Evolutionary conservation across 805 yeast species (phyloP).

Genomic region (Starmerella scarabaei): DNA sequence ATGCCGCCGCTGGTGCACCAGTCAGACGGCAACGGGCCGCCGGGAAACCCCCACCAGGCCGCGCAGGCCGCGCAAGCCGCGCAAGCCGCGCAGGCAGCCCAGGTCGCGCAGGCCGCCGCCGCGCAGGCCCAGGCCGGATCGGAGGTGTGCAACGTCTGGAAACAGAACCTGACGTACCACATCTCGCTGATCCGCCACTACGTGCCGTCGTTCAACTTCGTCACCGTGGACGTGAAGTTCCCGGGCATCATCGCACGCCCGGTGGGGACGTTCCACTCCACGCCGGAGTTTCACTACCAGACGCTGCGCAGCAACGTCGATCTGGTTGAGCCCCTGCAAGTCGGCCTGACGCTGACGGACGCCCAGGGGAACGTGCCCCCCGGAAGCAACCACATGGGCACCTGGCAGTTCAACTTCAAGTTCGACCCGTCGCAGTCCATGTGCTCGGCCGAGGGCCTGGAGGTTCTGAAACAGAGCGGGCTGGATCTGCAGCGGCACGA

Average conservation of each 20-base stretch:
- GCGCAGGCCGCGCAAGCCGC: neutral
- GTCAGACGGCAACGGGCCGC: conserved; percentile 1
- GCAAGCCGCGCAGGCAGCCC: neutral
- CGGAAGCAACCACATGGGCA: conserved; percentile 39
- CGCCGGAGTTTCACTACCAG: conserved; percentile 89
- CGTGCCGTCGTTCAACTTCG: conserved; percentile 28
- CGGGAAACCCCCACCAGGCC: no score
- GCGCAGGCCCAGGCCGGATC: conserved; percentile 1
- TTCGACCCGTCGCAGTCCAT: conserved; percentile 65
- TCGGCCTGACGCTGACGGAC: conserved; percentile 67
- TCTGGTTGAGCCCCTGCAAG: conserved; percentile 69
- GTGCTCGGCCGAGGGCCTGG: conserved; percentile 77
- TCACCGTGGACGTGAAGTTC: conserved; percentile 70
- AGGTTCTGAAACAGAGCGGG: conserved; percentile 67
- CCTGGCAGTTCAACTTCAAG: conserved; percentile 94
- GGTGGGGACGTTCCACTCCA: conserved; percentile 79
- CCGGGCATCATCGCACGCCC: conserved; percentile 96
- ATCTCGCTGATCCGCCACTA: conserved; percentile 30
- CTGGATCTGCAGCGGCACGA: conserved; percentile 66
- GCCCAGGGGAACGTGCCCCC: conserved; percentile 57
- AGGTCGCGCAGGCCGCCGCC: neutral
- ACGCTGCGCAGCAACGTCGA: conserved; percentile 88
- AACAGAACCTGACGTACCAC: conserved; percentile 31
- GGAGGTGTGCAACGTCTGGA: conserved; percentile 31
- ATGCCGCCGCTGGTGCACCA: neutral